Base-by-base conservation (phyloP, 345 rosid species). In the Bruguiera sexangula region DNA sequence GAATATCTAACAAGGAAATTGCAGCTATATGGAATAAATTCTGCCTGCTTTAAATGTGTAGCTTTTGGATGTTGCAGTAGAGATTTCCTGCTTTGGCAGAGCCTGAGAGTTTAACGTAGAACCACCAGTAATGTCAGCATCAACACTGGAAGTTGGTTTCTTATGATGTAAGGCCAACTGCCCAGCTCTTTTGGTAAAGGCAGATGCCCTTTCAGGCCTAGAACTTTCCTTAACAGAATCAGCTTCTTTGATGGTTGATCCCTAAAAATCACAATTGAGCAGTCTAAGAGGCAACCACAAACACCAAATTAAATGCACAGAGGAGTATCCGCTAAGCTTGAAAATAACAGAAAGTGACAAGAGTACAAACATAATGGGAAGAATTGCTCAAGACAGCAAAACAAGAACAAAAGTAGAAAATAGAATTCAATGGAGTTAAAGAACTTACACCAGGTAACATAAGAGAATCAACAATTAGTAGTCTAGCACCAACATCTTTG, bases 81-180 rank as follows among this genome's bases (percentile, higher is more conserved):
- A 92, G 48, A 85, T 84, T 80, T 96, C 99, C 62, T 86, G 98
- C 88, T 82, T 92, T 72, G 89, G 94, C 73, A 83, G 79, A 54
- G 89, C 87, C 63, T 85, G 97, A 51, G 93, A 84, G 74, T 88
- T 81, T 69, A 86, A 36, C 56, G 88, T 71, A 51, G 97, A 90
- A 59, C 97, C 92, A 71, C 99, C 97, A 18, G 89, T 89, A 57
- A 92, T 92, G 76, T 87, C 96, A 70, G 97, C 98, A 67, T 96
- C 98, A 31, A 90, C 96, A 72, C 98, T 96, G 54, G 98, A 96
- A 74, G 93, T 84, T 71, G 97, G 94, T 75, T 85, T 89, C 84
- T 84, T 92, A 60, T 85, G 89, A 43, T 85, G 96, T 76, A 82
- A 71, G 56, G 83, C 77, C 63, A 89, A 78, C 58, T 88, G 90